Conservation (phyloP, 2,329 filamentous ascomycete species). For the Colletotrichum musicola region DNA sequence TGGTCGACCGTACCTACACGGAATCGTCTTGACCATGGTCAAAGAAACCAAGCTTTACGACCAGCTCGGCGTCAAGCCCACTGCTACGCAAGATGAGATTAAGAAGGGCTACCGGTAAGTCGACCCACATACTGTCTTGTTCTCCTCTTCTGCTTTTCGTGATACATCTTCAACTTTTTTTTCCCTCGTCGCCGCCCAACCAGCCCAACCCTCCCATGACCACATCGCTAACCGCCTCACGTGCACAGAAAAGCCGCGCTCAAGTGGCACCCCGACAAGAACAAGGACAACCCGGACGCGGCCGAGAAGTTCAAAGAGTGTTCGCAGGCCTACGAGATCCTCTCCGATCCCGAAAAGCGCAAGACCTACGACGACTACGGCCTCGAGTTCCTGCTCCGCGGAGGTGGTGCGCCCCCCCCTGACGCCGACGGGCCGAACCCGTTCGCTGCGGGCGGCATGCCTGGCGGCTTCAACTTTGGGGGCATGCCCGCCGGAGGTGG, state of each 20-base stretch:
- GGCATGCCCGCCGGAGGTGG: constrained; percentile 52
- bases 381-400: constrained; percentile 90
- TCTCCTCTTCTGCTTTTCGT: constrained; percentile 20
- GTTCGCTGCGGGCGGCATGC: constrained; percentile 70
- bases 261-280: constrained; percentile 98
- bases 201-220: constrained; percentile 15
- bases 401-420: constrained; percentile 77
- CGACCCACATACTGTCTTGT: neutral
- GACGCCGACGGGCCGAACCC: constrained; percentile 70
- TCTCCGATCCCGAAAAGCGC: constrained; percentile 96
- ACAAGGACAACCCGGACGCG: constrained; percentile 88
- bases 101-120: constrained; percentile 93
- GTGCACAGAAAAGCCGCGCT: constrained; percentile 81
- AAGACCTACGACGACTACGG: constrained; percentile 96
- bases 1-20: constrained; percentile 10
- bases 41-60: constrained; percentile 97
- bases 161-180: constrained; percentile 1
- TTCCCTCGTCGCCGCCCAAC: constrained; percentile 17
- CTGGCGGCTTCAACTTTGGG: constrained; percentile 66
- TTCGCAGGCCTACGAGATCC: constrained; percentile 97
- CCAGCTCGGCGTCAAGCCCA: constrained; percentile 80
- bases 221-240: constrained; percentile 50
- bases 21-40: constrained; percentile 75
- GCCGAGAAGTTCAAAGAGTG: constrained; percentile 98
- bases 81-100: constrained; percentile 91